phyloP scores from a whole-genome alignment of 306 rosid genomes.

The Rosa persica region DNA sequence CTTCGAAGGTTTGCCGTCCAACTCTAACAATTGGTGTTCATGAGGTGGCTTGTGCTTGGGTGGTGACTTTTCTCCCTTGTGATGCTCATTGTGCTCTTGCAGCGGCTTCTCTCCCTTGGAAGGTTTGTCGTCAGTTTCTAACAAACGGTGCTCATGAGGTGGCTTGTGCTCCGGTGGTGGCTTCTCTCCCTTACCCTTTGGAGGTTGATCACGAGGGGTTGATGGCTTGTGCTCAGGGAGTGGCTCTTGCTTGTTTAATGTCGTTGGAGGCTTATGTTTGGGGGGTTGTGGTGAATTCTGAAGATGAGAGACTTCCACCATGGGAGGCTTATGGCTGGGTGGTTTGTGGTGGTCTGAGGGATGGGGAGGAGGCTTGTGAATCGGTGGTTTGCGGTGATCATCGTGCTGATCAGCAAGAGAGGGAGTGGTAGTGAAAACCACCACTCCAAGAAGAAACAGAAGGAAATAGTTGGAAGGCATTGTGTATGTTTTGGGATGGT shows the following conservation, averaged over 20 bases:
- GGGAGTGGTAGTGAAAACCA: constrained; percentile 25
- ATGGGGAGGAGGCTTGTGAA: not conserved
- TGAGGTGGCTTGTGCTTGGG: not conserved
- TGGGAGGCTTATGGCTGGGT: constrained; percentile 22
- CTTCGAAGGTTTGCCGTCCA: not conserved
- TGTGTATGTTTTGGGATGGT: not conserved
- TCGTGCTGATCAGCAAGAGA: constrained; percentile 18
- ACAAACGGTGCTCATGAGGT: constrained; percentile 1
- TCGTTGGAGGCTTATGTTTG: not conserved
- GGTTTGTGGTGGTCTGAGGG: not conserved
- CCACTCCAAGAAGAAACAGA: constrained; percentile 33
- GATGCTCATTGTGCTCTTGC: not conserved
- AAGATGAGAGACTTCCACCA: not conserved
- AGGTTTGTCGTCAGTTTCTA: not conserved
- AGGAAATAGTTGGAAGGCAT: constrained; percentile 25
- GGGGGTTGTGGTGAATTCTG: not conserved
- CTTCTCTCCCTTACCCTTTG: not conserved
- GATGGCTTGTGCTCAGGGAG: not conserved
- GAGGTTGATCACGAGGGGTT: constrained; percentile 10
- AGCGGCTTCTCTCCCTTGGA: constrained; percentile 14
- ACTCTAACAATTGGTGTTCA: not conserved
- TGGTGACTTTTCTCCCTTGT: not conserved
- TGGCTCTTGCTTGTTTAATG: not conserved
- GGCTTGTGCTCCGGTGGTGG: constrained; percentile 1
- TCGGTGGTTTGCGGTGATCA: not conserved